Evolutionary conservation across 2,329 filamentous ascomycete species (phyloP), one percentile per base, ranked within the genome.

Genomic region (Clonostachys sp.): DNA sequence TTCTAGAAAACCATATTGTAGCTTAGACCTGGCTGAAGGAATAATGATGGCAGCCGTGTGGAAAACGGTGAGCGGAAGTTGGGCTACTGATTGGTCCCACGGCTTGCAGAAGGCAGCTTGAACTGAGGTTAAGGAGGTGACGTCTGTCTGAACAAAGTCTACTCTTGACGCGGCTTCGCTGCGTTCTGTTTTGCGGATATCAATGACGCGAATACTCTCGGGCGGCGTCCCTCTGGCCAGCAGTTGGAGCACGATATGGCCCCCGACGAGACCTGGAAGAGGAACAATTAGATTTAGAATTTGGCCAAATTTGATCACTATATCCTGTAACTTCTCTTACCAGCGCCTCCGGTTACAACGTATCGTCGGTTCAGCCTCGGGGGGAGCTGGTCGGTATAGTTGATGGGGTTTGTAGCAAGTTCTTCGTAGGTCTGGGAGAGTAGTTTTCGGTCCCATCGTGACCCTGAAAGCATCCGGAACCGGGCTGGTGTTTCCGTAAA

Each of bases 41-140:
- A 75, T 65, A 49, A 82, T 80, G 6, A 72, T 65, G 2, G 78
- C 78, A 3, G 77, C 78, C 1, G 73, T 80, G 61, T 82, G 78
- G 55, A 77, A 80, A 13, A 82, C 77, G 1, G 77, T 80, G 20
- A 82, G 60, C 2, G 78, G 77, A 5, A 73, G 63, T 5, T 59
- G 42, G 6, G 70, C 63, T 6, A 70, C 63, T 2, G 59, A 57
- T 3, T 58, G 44, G 3, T 68, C 62, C 78, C 79, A 82, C 6
- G 71, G 64, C 18, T 63, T 61, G 6, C 62, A 57, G 48, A 82
- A 80, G 14, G 76, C 75, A 1, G 61, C 63, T 7, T 60, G 50
- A 1, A 75, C 72, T 3, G 68, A 70, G 5, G 61, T 51, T 17
- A 61, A 56, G 16, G 76, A 74, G 4, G 73, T 70, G 53, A 81